Evolutionary conservation across 495 filamentous ascomycete genomes (phyloP).

Genomic region (Neurospora hispaniola): DNA sequence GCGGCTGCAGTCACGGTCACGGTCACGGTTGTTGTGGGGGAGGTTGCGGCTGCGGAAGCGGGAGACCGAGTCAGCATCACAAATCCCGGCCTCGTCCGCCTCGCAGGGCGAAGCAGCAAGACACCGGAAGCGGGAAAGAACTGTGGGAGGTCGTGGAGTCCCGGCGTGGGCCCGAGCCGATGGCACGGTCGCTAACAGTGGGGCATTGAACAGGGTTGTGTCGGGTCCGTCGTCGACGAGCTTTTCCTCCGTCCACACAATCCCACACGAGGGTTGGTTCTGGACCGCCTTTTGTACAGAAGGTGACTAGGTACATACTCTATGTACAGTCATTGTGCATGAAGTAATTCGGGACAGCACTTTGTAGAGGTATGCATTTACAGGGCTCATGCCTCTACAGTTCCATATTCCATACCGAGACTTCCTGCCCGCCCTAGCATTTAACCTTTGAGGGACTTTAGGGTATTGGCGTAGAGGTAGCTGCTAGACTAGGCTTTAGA

Average conservation of each 20-base stretch:
- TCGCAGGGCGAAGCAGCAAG: conserved; percentile 10
- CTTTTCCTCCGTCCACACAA: not conserved
- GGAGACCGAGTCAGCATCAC: conserved; percentile 41
- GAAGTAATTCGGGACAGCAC: no score
- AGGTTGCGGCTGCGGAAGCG: conserved; percentile 28
- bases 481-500: no score
- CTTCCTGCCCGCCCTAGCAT: no score
- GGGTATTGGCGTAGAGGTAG: no score
- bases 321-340: no score
- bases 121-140: not conserved
- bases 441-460: no score
- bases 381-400: no score
- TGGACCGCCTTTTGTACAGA: not conserved
- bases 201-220: not conserved
- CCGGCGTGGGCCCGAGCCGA: conserved; percentile 9
- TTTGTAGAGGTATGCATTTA: no score
- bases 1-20: conserved; percentile 25
- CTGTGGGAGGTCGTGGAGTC: conserved; percentile 1
- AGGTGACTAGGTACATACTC: not conserved
- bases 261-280: not conserved
- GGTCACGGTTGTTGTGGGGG: conserved; percentile 18
- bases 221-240: not conserved
- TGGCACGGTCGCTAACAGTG: not conserved
- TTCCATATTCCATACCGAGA: no score
- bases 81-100: conserved; percentile 24